A percentile compares a stretch with the other conserved stretches of the same genome.
Evolutionary conservation across 495 filamentous ascomycete species (phyloP).

Genomic region (Parachaetomium inaequale): DNA sequence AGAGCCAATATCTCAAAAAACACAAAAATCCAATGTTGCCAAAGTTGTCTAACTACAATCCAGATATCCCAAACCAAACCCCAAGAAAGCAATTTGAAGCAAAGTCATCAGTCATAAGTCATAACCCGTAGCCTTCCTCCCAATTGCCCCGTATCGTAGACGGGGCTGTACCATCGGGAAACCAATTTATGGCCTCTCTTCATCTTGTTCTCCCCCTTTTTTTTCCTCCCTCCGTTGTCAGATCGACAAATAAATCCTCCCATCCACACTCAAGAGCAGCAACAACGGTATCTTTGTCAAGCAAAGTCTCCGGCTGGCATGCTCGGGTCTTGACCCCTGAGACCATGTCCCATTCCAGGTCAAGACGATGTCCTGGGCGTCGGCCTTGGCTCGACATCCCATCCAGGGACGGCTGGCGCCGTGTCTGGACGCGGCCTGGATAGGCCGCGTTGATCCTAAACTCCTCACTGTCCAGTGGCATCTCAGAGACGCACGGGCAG

Average conservation of each 20-base stretch:
- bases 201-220: neutral
- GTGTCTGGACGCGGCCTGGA: neutral
- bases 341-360: neutral
- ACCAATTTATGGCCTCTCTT: constrained; percentile 13
- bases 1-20: neutral
- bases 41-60: constrained; percentile 9
- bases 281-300: neutral
- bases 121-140: constrained; percentile 19
- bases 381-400: constrained; percentile 1
- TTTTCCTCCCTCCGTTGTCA: neutral
- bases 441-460: neutral
- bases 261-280: neutral
- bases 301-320: neutral
- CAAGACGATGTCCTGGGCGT: neutral
- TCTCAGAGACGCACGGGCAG: neutral
- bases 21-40: neutral
- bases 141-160: constrained; percentile 14
- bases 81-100: neutral
- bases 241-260: neutral
- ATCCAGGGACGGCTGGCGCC: neutral
- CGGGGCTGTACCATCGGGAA: neutral
- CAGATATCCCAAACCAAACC: constrained; percentile 5
- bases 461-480: neutral
- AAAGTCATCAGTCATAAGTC: constrained; percentile 19
- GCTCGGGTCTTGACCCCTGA: neutral